Conservation (phyloP, 805 yeast species). For the Metschnikowia aberdeeniae region DNA sequence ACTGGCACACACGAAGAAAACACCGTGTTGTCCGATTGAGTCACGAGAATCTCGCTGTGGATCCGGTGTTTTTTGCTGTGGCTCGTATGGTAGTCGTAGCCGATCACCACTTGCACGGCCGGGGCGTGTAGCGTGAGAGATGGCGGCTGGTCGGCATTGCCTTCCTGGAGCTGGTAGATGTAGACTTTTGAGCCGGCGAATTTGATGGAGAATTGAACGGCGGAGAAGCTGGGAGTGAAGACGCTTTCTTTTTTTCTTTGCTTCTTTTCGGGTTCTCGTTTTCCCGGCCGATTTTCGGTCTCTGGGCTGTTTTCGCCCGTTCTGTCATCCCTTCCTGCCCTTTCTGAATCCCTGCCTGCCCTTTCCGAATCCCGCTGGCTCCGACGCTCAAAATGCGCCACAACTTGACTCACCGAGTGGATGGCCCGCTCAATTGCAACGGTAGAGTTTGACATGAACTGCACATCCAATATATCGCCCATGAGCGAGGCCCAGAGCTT, state of each 20-base stretch:
- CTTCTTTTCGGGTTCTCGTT: background rate
- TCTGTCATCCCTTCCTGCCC: no score
- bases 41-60: conserved; percentile 52
- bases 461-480: conserved; percentile 70
- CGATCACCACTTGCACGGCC: conserved; percentile 54
- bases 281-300: background rate
- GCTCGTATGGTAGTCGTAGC: conserved; percentile 42
- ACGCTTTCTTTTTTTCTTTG: conserved; percentile 2
- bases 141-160: conserved; percentile 34
- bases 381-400: conserved; percentile 27
- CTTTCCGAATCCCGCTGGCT: conserved; percentile 9
- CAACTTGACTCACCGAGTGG: conserved; percentile 44
- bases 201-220: conserved; percentile 48
- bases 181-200: conserved; percentile 69
- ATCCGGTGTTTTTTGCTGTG: conserved; percentile 40
- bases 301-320: background rate
- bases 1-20: conserved; percentile 79
- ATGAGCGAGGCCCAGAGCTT: conserved; percentile 48
- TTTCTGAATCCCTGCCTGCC: conserved; percentile 2
- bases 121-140: conserved; percentile 72
- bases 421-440: conserved; percentile 50
- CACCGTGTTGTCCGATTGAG: conserved; percentile 68
- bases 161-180: conserved; percentile 44
- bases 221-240: conserved; percentile 23
- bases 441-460: conserved; percentile 54